phyloP scores from a whole-genome alignment of 495 filamentous ascomycete genomes.

The Viridothelium virens region DNA sequence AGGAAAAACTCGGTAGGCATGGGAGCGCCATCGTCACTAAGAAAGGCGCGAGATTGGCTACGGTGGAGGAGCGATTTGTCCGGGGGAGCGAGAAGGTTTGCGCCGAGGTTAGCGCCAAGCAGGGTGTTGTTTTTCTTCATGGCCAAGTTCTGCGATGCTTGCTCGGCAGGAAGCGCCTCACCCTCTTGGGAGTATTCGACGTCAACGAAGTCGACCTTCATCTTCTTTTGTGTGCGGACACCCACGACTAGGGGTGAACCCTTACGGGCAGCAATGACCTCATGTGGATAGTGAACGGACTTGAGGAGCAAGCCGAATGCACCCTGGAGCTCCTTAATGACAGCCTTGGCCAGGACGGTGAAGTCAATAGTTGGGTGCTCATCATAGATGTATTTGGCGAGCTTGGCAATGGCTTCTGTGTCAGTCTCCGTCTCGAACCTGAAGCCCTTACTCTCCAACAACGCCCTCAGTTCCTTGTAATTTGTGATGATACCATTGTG shows the following conservation, averaged over 20 bases:
- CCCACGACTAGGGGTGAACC: conserved; percentile 94
- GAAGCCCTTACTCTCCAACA: conserved; percentile 90
- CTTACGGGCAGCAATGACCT: conserved; percentile 95
- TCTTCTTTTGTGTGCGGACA: conserved; percentile 90
- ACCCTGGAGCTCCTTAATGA: conserved; percentile 96
- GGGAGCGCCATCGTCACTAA: conserved; percentile 93
- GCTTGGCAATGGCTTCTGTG: conserved; percentile 97
- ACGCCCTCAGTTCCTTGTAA: conserved; percentile 96
- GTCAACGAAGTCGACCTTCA: conserved; percentile 99
- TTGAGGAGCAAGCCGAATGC: conserved; percentile 95
- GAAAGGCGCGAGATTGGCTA: conserved; percentile 95
- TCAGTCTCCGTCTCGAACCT: conserved; percentile 98
- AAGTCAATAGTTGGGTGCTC: conserved; percentile 91
- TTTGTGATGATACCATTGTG: conserved; percentile 99
- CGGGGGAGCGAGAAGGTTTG: conserved; percentile 78
- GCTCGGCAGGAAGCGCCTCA: conserved; percentile 76
- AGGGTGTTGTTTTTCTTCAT: conserved; percentile 65
- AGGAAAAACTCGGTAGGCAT: conserved; percentile 99
- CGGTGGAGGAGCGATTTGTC: conserved; percentile 91
- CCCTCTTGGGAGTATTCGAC: conserved; percentile 85
- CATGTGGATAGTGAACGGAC: conserved; percentile 96
- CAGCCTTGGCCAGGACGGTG: conserved; percentile 89
- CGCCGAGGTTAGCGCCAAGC: conserved; percentile 17
- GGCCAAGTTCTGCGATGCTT: conserved; percentile 91
- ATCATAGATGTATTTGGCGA: conserved; percentile 97